Evolutionary conservation across 352 stramenopile genomes (phyloP).

Genomic region (Plasmopara halstedii): DNA sequence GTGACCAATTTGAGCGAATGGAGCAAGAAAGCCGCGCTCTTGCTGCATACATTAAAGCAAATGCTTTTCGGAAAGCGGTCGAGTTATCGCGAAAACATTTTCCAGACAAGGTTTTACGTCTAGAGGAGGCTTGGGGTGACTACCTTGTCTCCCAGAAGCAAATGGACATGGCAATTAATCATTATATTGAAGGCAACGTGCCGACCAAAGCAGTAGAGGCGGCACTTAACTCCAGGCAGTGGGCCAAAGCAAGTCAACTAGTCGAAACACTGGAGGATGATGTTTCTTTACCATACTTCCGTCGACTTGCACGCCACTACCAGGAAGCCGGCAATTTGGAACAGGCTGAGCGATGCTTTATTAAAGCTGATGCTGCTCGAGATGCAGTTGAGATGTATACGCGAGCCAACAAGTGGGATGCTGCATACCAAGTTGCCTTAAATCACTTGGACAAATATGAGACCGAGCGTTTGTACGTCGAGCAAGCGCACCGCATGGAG

Average conservation of each 20-base stretch:
- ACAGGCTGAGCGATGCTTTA: conserved; percentile 89
- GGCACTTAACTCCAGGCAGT: conserved; percentile 89
- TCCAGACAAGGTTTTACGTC: conserved; percentile 83
- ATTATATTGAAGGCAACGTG: conserved; percentile 94
- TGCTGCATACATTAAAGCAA: conserved; percentile 89
- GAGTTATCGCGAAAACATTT: conserved; percentile 89
- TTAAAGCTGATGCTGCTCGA: conserved; percentile 82
- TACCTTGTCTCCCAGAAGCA: conserved; percentile 90
- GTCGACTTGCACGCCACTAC: conserved; percentile 86
- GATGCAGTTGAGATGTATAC: conserved; percentile 95
- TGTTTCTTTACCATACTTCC: conserved; percentile 86
- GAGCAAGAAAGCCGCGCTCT: conserved; percentile 87
- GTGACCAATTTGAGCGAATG: conserved; percentile 92
- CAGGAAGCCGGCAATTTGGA: conserved; percentile 80
- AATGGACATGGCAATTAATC: conserved; percentile 95
- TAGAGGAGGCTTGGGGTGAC: conserved; percentile 92
- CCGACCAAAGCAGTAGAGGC: conserved; percentile 90
- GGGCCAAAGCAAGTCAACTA: conserved; percentile 88
- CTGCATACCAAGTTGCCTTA: conserved; percentile 87
- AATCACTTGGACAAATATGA: conserved; percentile 91
- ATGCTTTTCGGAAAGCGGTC: conserved; percentile 89
- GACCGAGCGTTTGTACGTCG: conserved; percentile 88
- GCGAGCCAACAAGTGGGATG: conserved; percentile 88
- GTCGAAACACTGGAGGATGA: conserved; percentile 88
- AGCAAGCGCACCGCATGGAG: conserved; percentile 90